Conservation (phyloP, 148 eudicot species). For the Vaccinium corymbosum region DNA sequence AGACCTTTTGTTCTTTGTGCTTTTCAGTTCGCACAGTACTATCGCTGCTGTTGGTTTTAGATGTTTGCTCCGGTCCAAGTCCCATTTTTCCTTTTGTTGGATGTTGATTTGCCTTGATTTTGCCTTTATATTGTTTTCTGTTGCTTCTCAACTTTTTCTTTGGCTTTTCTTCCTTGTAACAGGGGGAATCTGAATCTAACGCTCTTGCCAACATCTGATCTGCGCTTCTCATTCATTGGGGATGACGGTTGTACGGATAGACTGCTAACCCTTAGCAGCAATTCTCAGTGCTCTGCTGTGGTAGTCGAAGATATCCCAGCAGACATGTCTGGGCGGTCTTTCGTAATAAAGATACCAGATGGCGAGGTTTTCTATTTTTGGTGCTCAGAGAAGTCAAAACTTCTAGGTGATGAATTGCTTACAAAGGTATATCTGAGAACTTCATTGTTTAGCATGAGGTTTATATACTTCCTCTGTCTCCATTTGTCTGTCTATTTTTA, state of each 20-base stretch:
- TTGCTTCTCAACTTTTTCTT: constrained; percentile 7
- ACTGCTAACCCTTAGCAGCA: constrained; percentile 49
- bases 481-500: background rate
- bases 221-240: constrained; percentile 72
- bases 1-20: background rate
- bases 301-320: constrained; percentile 59
- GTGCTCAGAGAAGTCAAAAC: constrained; percentile 83
- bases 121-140: background rate
- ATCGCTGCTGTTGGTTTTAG: background rate
- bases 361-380: constrained; percentile 59
- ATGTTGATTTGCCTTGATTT: background rate
- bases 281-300: constrained; percentile 40
- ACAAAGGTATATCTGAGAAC: constrained; percentile 52
- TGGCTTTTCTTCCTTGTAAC: constrained; percentile 21
- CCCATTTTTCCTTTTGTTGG: background rate
- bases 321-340: constrained; percentile 83
- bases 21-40: background rate
- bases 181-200: constrained; percentile 79
- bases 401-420: constrained; percentile 72
- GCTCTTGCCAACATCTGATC: constrained; percentile 80
- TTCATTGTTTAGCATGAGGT: background rate
- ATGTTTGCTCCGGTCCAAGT: background rate
- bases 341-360: constrained; percentile 44
- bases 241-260: constrained; percentile 71
- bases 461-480: background rate